These are phyloP conservation scores for Zymoseptoria passerinii DNA, from an alignment of 2,329 filamentous ascomycete species.

Conservation along the genomic window DNA sequence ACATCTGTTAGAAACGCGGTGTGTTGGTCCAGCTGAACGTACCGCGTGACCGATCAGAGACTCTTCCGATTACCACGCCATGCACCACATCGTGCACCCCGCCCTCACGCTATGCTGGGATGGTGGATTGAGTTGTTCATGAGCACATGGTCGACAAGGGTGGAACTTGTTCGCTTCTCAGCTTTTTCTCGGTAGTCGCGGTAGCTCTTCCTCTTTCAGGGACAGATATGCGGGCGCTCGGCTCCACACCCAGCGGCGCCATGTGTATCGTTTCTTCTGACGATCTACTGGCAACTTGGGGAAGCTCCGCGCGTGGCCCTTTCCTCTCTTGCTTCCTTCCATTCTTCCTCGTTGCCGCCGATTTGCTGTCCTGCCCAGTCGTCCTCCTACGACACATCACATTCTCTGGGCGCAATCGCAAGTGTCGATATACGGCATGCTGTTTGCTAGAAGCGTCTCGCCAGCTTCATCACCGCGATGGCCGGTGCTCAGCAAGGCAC, in stretches of 20 bases:
- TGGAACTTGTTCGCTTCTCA: background rate
- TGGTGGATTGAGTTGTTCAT: background rate
- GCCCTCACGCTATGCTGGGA: background rate
- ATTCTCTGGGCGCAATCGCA: background rate
- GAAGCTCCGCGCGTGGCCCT: background rate
- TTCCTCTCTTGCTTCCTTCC: background rate
- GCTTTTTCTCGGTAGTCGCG: background rate
- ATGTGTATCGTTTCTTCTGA: background rate
- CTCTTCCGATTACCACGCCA: background rate
- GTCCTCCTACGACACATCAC: background rate
- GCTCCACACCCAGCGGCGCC: background rate
- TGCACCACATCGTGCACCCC: background rate
- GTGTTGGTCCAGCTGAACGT: background rate
- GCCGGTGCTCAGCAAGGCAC: constrained; percentile 12
- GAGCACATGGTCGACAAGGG: background rate
- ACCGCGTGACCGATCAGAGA: background rate
- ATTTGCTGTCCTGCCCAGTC: background rate
- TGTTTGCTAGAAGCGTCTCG: background rate
- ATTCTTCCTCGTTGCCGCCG: background rate
- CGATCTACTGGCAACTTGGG: background rate
- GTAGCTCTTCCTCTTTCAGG: background rate
- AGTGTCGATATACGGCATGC: background rate
- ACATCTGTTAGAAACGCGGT: background rate
- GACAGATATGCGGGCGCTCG: background rate
- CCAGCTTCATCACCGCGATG: constrained; percentile 5